These are phyloP conservation scores for Globisporangium paddicum DNA, from an alignment of 352 stramenopile genomes.

Conservation along the genomic window DNA sequence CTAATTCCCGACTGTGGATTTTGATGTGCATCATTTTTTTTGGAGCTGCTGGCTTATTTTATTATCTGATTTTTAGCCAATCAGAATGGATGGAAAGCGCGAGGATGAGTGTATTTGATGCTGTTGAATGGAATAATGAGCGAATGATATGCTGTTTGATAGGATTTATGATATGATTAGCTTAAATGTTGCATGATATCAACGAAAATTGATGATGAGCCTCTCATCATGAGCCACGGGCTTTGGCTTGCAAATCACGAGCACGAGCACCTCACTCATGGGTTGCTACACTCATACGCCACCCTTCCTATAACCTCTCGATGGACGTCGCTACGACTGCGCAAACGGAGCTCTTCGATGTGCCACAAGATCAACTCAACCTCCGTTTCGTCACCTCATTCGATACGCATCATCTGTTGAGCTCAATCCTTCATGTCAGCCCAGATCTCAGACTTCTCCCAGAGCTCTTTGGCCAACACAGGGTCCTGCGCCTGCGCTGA, in stretches of 20 bases:
- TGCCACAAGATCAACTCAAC: background rate
- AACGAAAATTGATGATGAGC: too few species aligned
- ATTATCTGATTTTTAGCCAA: too few species aligned
- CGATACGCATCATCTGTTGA: too few species aligned
- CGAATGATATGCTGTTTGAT: background rate
- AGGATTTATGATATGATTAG: background rate
- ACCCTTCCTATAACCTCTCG: background rate
- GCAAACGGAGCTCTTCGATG: background rate
- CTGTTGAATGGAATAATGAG: background rate
- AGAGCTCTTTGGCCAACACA: conserved; percentile 18
- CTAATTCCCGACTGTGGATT: conserved; percentile 4
- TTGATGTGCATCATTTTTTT: background rate
- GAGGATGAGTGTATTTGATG: background rate
- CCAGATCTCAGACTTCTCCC: conserved; percentile 22
- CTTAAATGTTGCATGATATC: background rate
- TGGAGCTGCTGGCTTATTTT: background rate
- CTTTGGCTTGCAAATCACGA: background rate
- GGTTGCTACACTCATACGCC: background rate
- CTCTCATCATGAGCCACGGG: background rate
- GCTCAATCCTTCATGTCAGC: background rate
- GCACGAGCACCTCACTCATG: too few species aligned
- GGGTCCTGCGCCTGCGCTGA: conserved; percentile 17
- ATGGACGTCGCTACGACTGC: background rate
- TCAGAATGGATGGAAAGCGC: background rate
- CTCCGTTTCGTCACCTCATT: too few species aligned